Conservation (phyloP, 176 grass and related monocot genomes). For the Phoenix roebelenii region DNA sequence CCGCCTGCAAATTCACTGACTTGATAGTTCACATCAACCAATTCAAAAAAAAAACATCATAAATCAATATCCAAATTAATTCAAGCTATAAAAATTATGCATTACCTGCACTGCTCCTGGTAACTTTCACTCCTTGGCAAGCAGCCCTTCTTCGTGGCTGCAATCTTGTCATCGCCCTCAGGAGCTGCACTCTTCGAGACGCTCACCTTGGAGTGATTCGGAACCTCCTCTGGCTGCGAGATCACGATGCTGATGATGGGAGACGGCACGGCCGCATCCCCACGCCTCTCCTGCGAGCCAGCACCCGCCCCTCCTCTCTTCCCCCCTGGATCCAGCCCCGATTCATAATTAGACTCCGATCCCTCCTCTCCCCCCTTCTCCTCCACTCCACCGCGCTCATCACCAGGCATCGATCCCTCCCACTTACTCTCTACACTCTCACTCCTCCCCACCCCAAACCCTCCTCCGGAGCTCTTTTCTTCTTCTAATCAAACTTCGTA, state of each 20-base stretch:
- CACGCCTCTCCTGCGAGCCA: neutral
- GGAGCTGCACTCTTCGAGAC: slow-evolving; percentile 1
- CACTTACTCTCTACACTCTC: neutral
- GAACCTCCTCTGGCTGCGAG: slow-evolving; percentile 44
- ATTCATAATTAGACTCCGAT: slow-evolving; percentile 12
- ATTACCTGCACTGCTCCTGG: slow-evolving; percentile 86
- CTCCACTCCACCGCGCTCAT: slow-evolving; percentile 13
- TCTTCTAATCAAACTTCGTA: too few relatives aligned
- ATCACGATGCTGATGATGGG: slow-evolving; percentile 58
- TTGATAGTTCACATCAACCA: too few relatives aligned
- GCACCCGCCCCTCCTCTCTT: slow-evolving; percentile 8
- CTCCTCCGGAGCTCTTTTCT: neutral
- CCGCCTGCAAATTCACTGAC: too few relatives aligned
- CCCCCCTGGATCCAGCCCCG: slow-evolving; percentile 20
- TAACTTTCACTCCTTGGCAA: slow-evolving; percentile 53
- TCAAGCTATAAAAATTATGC: neutral
- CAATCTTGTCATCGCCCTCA: slow-evolving; percentile 10
- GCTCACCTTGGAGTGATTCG: slow-evolving; percentile 20
- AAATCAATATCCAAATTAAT: too few relatives aligned
- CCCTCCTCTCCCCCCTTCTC: neutral
- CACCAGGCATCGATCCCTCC: slow-evolving; percentile 20
- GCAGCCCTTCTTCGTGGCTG: slow-evolving; percentile 25
- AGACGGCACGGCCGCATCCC: slow-evolving; percentile 8
- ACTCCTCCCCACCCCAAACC: neutral
- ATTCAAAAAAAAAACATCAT: too few relatives aligned